Evolutionary conservation across 2,329 filamentous ascomycete species (phyloP), one percentile per base, ranked within the genome.

Genomic region (Paecilomyces formosus): DNA sequence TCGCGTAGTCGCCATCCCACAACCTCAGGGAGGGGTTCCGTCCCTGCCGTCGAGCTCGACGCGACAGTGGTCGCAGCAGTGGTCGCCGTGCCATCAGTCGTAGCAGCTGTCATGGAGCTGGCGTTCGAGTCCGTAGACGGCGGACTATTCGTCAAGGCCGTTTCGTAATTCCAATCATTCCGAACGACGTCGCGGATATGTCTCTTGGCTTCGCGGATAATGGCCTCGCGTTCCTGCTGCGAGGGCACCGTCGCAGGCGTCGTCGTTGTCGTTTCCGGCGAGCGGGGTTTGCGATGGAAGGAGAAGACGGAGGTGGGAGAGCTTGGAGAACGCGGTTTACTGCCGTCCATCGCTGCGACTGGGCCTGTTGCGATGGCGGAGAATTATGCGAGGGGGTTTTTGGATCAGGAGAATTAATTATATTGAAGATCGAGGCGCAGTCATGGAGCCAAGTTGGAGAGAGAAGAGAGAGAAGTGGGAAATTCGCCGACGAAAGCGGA

Each of bases 151-250:
- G 33, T 65, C 61, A 7, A 53, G 24, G 28, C 12, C 21, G 61
- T 54, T 13, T 73, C 66, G 57, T 71, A 77, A 49, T 66, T 64
- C 76, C 76, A 79, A 67, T 78, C 76, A 60, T 74, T 72, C 26
- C 75, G 73, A 24, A 78, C 68, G 18, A 74, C 67, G 21, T 73
- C 67, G 52, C 70, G 73, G 54, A 78, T 66, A 55, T 76, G 72
- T 26, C 66, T 63, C 61, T 76, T 79, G 28, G 75, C 74, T 28
- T 74, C 71, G 57, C 72, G 73, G 54, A 75, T 70, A 35, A 75
- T 74, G 3, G 68, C 65, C 55, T 76, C 75, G 62, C 74, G 74
- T 45, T 45, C 39, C 15, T 45, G 13, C 9, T 18, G 39, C 7
- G 39, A 18, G n/a, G 55, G 66, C 63, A 31, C 76, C 72, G 45